Conservation (phyloP, 768 basidiomycete species). For the Tricholoma hemisulphureum region DNA sequence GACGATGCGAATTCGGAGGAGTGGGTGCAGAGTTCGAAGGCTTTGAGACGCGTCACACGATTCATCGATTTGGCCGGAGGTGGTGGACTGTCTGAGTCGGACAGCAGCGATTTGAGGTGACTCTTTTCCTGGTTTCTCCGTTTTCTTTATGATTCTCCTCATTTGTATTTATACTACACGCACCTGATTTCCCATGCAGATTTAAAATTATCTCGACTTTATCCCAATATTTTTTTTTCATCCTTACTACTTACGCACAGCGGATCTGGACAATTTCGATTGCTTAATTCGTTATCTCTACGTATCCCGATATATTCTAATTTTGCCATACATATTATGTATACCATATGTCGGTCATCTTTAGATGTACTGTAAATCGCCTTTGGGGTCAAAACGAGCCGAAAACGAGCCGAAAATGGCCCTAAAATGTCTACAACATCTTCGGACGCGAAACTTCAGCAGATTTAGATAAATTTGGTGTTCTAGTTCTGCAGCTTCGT, state of each 20-base stretch:
- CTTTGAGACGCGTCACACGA: conserved; percentile 75
- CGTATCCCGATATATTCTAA: background rate
- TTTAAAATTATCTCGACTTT: background rate
- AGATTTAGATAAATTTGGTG: too few relatives aligned
- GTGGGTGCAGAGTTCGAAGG: conserved; percentile 44
- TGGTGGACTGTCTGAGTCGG: conserved; percentile 14
- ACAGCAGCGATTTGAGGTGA: conserved; percentile 8
- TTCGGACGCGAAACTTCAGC: too few relatives aligned
- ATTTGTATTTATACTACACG: background rate
- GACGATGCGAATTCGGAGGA: conserved; percentile 29
- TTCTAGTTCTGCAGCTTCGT: too few relatives aligned
- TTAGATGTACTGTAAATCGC: background rate
- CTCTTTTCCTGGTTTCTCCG: background rate
- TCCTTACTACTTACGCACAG: background rate
- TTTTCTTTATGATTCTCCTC: background rate
- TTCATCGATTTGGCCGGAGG: conserved; percentile 69
- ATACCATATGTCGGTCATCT: background rate
- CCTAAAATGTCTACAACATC: too few relatives aligned
- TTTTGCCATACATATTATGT: background rate
- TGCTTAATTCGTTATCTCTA: background rate
- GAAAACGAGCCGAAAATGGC: too few relatives aligned
- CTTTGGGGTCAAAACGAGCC: background rate
- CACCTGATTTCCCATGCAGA: background rate
- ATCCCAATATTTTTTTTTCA: background rate
- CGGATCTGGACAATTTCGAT: background rate